Base-by-base conservation (phyloP, 225 moss, liverwort and hornwort species). In the Physcomitrium patens region DNA sequence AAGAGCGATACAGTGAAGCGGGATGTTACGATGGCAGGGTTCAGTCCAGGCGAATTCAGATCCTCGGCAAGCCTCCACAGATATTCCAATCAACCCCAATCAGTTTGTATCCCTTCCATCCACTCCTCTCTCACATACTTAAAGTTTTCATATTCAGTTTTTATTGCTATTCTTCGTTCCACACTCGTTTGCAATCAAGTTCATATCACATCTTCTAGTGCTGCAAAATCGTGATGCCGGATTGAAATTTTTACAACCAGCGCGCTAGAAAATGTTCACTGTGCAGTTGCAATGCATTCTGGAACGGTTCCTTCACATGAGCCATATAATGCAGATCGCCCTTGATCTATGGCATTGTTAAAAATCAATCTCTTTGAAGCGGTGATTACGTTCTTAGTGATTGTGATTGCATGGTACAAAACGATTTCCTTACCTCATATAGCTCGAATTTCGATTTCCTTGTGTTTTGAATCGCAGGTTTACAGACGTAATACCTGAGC, bases 11-110 rank as follows among this genome's bases (percentile, higher is more conserved):
- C 48, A 9, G 75, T 28, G 73, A 27, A 68, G 74, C 74, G 79
- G 76, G 77, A 87, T 87, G 87, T 80, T 87, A 61, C 79, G 84
- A 79, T 87, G 87, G 87, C 77, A 84, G 71, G 81, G 84, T 71
- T 87, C 87, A 60, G 51, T 84, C 64, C 81, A 79, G 87, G 84
- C 84, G 60, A 87, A 84, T 63, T 72, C 26, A 55, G 84, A 84
- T 52, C 87, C 87, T 54, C 77, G 82, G 22, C 87, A 84, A 69
- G 77, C 75, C 24, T 60, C 79, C 23, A 14, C 75, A 11, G 77
- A 72, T 60, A 67, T 87, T 14, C 81, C 77, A 48, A 51, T 87
- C 12, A 84, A 84, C 18, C 79, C 84, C 47, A 71, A 87, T 67
- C 87, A 87, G 87, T 87, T 27, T 44, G 87, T 61, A 20, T 15